Conservation (phyloP, 768 basidiomycete genomes). For the Pleurotus tuber-regium region DNA sequence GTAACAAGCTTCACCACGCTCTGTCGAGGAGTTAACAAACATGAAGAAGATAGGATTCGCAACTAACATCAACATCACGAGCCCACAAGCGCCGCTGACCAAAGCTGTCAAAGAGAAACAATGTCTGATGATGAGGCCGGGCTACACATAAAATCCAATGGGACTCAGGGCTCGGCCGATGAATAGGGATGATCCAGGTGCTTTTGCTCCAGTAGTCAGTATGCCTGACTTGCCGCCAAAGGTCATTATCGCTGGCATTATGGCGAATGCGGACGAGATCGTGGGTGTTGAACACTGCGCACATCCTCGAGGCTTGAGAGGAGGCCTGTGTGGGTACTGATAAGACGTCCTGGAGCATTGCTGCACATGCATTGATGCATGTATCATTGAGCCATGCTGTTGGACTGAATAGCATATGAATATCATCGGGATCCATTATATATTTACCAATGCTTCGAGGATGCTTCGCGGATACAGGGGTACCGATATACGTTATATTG, state of each 20-base stretch:
- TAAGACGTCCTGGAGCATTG: slow-evolving; percentile 14
- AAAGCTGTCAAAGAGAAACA: slow-evolving; percentile 32
- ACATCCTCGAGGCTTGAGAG: not conserved
- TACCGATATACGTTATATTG: not conserved
- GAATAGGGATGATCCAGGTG: slow-evolving; percentile 37
- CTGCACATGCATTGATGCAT: slow-evolving; percentile 24
- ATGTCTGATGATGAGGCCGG: slow-evolving; percentile 1
- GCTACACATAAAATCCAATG: slow-evolving; percentile 33
- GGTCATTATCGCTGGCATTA: slow-evolving; percentile 9
- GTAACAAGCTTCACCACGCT: not conserved
- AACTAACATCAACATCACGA: slow-evolving; percentile 7
- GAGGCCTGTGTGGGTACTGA: not conserved
- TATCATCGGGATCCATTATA: slow-evolving; percentile 12
- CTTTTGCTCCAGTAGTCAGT: slow-evolving; percentile 27
- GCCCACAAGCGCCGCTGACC: slow-evolving; percentile 5
- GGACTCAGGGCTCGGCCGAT: slow-evolving; percentile 15
- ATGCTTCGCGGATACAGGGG: not conserved
- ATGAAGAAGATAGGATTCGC: not conserved
- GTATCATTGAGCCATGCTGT: slow-evolving; percentile 19
- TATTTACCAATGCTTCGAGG: slow-evolving; percentile 9
- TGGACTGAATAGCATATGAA: slow-evolving; percentile 5
- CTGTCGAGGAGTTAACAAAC: not conserved
- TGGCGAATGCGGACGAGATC: slow-evolving; percentile 18
- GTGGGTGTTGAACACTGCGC: slow-evolving; percentile 17
- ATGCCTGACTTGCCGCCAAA: slow-evolving; percentile 19